Conservation (phyloP, 495 filamentous ascomycete genomes). For the Penicillium longicatenatum region DNA sequence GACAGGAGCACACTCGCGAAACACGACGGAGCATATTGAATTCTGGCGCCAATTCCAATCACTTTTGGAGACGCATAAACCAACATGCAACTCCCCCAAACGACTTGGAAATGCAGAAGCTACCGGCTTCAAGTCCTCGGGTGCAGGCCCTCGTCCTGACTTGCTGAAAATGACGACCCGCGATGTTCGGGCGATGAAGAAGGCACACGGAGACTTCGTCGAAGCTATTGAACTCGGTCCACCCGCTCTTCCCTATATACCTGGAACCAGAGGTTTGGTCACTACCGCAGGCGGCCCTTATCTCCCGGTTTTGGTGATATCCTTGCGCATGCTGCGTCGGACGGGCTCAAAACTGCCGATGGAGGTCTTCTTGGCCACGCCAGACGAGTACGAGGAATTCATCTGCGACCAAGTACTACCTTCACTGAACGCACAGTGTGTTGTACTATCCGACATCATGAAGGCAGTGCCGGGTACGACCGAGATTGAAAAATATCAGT, state of each 20-base stretch:
- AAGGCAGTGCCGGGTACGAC: conserved; percentile 25
- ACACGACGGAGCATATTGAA: conserved; percentile 11
- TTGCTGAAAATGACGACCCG: conserved; percentile 32
- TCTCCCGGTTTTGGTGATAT: conserved; percentile 47
- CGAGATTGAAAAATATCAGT: conserved; percentile 48
- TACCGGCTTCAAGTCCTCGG: conserved; percentile 9
- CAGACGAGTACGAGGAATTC: conserved; percentile 45
- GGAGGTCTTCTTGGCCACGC: conserved; percentile 53
- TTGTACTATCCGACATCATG: conserved; percentile 36
- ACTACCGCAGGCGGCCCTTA: conserved; percentile 39
- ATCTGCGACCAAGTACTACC: conserved; percentile 53
- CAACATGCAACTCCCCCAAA: conserved; percentile 14
- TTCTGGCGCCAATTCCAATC: conserved; percentile 19
- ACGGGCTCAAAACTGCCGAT: conserved; percentile 55
- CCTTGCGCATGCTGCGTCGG: conserved; percentile 53
- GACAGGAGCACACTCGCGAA: neutral
- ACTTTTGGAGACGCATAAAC: conserved; percentile 9
- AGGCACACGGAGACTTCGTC: conserved; percentile 39
- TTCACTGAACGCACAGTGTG: conserved; percentile 49
- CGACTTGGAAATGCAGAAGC: conserved; percentile 8
- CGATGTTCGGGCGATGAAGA: conserved; percentile 33
- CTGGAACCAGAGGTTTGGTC: conserved; percentile 47
- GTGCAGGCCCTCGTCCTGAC: conserved; percentile 27
- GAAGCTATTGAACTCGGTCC: conserved; percentile 33
- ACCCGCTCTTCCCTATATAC: conserved; percentile 38